A percentile compares a stretch with the other conserved stretches of the same genome.
These are phyloP conservation scores for Podospora bellae-mahoneyi DNA, from an alignment of 495 filamentous ascomycete species.

Conservation along the genomic window DNA sequence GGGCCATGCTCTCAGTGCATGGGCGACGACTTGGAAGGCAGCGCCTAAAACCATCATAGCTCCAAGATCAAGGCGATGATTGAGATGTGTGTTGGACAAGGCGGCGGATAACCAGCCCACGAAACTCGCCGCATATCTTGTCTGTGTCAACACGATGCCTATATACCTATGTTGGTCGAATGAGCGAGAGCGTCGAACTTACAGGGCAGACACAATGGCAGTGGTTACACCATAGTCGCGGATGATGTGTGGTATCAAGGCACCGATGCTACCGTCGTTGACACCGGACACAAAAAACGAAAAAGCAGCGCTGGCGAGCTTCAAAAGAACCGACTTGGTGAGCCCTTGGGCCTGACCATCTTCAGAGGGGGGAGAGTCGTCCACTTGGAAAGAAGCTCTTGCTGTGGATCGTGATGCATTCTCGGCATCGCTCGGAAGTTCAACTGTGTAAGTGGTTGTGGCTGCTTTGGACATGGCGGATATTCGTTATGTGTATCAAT, in stretches of 20 bases:
- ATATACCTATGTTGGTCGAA: background rate
- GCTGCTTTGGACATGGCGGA: background rate
- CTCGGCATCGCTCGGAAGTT: background rate
- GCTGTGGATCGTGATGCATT: background rate
- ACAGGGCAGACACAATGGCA: constrained; percentile 48
- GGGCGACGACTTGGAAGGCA: constrained; percentile 44
- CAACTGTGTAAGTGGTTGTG: background rate
- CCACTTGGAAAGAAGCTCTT: background rate
- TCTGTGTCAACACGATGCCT: background rate
- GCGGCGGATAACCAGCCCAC: constrained; percentile 49
- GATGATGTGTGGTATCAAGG: constrained; percentile 55
- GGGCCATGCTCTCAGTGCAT: constrained; percentile 47
- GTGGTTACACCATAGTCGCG: constrained; percentile 47
- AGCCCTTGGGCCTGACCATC: background rate
- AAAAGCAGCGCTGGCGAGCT: constrained; percentile 49
- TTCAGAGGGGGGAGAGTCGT: background rate
- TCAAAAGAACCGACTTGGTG: constrained; percentile 22
- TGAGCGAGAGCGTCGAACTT: constrained; percentile 17
- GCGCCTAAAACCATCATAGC: constrained; percentile 49
- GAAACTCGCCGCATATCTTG: background rate
- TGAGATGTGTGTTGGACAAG: constrained; percentile 47
- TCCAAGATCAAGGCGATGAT: constrained; percentile 43
- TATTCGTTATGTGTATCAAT: background rate
- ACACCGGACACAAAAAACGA: constrained; percentile 53
- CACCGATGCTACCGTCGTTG: constrained; percentile 54